A percentile compares a stretch with the other conserved stretches of the same genome.
Evolutionary conservation across 805 yeast species (phyloP).

Genomic region (Yarrowia sp.): DNA sequence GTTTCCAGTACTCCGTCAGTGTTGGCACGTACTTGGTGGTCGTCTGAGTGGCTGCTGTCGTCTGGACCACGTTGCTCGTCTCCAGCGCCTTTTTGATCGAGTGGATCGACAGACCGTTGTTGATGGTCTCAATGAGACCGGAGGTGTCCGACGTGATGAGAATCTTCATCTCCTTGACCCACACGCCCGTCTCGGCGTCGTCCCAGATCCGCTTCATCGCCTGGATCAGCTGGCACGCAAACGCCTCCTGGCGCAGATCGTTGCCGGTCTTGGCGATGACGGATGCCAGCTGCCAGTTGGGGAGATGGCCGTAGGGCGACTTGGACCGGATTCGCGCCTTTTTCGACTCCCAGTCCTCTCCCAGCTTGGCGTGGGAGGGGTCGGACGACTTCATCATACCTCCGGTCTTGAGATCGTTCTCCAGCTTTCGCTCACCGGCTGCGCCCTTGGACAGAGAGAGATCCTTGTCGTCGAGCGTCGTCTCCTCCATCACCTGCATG

Average conservation of each 20-base stretch:
- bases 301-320: slow-evolving; percentile 82
- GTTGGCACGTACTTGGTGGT: slow-evolving; percentile 73
- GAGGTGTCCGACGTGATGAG: slow-evolving; percentile 87
- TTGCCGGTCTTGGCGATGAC: slow-evolving; percentile 97
- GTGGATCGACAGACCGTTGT: slow-evolving; percentile 91
- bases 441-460: slow-evolving; percentile 60
- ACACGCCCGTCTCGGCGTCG: slow-evolving; percentile 68
- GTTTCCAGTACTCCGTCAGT: slow-evolving; percentile 76
- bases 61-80: slow-evolving; percentile 10
- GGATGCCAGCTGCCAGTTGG: slow-evolving; percentile 93
- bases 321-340: slow-evolving; percentile 78
- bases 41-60: slow-evolving; percentile 60
- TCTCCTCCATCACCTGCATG: slow-evolving; percentile 78
- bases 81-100: slow-evolving; percentile 93
- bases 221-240: slow-evolving; percentile 92
- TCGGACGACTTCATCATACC: slow-evolving; percentile 55
- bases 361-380: slow-evolving; percentile 65
- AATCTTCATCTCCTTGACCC: slow-evolving; percentile 95
- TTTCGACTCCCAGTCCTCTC: slow-evolving; percentile 92
- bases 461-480: slow-evolving; percentile 57
- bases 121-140: slow-evolving; percentile 94
- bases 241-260: slow-evolving; percentile 95
- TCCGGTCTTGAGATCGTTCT: slow-evolving; percentile 88
- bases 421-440: slow-evolving; percentile 90
- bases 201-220: slow-evolving; percentile 89